Conservation (phyloP, 441 rosid species). For the Aleurites moluccanus region DNA sequence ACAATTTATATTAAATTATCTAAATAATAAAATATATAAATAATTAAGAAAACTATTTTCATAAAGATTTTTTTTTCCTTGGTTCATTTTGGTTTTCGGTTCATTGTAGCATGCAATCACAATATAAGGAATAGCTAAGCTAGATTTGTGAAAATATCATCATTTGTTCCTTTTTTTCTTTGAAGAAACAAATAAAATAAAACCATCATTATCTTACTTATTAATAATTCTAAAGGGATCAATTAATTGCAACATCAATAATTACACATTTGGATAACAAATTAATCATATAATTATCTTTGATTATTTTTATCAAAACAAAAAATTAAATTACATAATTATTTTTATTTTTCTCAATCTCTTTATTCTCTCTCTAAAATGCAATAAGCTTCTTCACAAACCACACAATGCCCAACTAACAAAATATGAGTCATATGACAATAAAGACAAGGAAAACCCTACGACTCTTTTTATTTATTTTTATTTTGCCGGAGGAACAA, state of each 20-base stretch:
- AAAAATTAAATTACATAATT: neutral
- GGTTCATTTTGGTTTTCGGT: no score
- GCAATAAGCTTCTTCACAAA: constrained; percentile 1
- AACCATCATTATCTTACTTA: neutral
- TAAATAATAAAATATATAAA: no score
- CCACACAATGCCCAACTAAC: neutral
- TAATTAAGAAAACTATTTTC: no score
- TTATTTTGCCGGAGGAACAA: constrained; percentile 46
- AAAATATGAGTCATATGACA: constrained; percentile 6
- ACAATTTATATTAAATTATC: no score
- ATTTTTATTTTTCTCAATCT: no score
- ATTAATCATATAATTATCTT: neutral
- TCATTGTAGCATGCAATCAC: no score
- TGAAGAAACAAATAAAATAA: neutral
- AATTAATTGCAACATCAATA: neutral
- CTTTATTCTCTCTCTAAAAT: no score
- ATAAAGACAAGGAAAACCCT: neutral
- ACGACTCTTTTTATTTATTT: neutral
- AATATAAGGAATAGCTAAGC: no score
- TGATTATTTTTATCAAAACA: neutral
- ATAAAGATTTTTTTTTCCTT: no score
- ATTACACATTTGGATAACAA: neutral
- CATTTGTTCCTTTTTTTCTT: neutral
- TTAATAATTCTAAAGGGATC: neutral
- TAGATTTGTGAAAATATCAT: neutral